Percentiles rank a stretch among this genome's conserved stretches.
Conservation (phyloP, 1,284 basidiomycete species). For the Puccinia coronata region DNA sequence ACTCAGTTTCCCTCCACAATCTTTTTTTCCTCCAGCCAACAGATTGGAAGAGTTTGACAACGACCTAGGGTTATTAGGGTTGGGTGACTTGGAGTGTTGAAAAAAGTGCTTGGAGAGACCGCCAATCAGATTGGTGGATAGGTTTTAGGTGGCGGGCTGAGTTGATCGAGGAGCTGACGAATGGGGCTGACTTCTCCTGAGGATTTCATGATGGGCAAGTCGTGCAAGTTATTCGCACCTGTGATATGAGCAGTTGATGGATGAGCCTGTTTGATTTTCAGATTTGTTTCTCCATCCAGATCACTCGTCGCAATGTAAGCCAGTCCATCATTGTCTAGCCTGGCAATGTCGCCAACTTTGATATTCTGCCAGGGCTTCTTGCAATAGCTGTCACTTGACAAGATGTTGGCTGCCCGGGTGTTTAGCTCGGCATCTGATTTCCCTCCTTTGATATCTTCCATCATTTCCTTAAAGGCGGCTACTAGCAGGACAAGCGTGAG, state of each 20-base stretch:
- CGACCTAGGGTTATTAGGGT: too few relatives aligned
- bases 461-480: conserved; percentile 93
- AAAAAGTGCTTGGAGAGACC: conserved; percentile 16
- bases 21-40: neutral
- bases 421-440: conserved; percentile 93
- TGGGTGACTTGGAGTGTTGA: neutral
- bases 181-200: neutral
- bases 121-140: neutral
- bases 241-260: conserved; percentile 76
- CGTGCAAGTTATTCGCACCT: conserved; percentile 58
- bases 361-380: conserved; percentile 85
- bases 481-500: conserved; percentile 87
- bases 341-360: conserved; percentile 85
- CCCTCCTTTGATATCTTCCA: conserved; percentile 96
- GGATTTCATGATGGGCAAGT: neutral
- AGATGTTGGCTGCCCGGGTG: conserved; percentile 75
- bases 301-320: conserved; percentile 93
- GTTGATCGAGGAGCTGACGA: neutral
- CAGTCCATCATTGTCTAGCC: conserved; percentile 80
- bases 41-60: neutral
- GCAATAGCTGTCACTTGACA: conserved; percentile 69
- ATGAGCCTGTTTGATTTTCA: conserved; percentile 97
- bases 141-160: neutral
- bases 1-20: neutral
- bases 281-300: conserved; percentile 97